Evolutionary conservation across 495 filamentous ascomycete genomes (phyloP).

Genomic region (Zalerion maritima): DNA sequence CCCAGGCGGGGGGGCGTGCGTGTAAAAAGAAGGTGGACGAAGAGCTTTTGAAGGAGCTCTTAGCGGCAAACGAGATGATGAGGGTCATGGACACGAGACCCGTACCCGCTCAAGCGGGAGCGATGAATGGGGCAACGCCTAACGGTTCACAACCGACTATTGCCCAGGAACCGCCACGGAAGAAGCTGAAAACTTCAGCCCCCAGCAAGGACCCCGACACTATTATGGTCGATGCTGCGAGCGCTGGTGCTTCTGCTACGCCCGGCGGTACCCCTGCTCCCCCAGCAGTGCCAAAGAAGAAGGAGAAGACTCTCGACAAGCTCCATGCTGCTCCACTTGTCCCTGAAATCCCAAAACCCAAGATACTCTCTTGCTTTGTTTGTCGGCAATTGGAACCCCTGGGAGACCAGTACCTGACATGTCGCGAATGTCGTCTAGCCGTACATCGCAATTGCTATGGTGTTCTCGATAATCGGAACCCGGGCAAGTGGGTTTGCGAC

Average conservation of each 20-base stretch:
- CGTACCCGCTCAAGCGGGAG: slow-evolving; percentile 24
- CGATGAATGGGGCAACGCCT: slow-evolving; percentile 35
- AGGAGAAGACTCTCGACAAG: slow-evolving; percentile 45
- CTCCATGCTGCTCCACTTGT: slow-evolving; percentile 26
- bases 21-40: slow-evolving; percentile 85
- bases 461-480: slow-evolving; percentile 50
- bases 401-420: slow-evolving; percentile 60
- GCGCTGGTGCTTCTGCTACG: too few relatives aligned
- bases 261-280: too few relatives aligned
- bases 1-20: slow-evolving; percentile 63
- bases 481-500: slow-evolving; percentile 85
- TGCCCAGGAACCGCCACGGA: slow-evolving; percentile 27
- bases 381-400: slow-evolving; percentile 59
- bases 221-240: slow-evolving; percentile 11
- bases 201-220: slow-evolving; percentile 18
- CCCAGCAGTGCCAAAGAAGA: slow-evolving; percentile 52
- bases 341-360: slow-evolving; percentile 62
- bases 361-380: slow-evolving; percentile 68
- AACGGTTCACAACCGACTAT: slow-evolving; percentile 12
- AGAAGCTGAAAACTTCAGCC: slow-evolving; percentile 36
- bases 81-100: slow-evolving; percentile 24
- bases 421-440: slow-evolving; percentile 72
- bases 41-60: slow-evolving; percentile 71
- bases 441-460: slow-evolving; percentile 95
- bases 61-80: slow-evolving; percentile 34